These are phyloP conservation scores for Saccharomycopsis schoenii DNA, from an alignment of 805 yeast species.

Conservation along the genomic window DNA sequence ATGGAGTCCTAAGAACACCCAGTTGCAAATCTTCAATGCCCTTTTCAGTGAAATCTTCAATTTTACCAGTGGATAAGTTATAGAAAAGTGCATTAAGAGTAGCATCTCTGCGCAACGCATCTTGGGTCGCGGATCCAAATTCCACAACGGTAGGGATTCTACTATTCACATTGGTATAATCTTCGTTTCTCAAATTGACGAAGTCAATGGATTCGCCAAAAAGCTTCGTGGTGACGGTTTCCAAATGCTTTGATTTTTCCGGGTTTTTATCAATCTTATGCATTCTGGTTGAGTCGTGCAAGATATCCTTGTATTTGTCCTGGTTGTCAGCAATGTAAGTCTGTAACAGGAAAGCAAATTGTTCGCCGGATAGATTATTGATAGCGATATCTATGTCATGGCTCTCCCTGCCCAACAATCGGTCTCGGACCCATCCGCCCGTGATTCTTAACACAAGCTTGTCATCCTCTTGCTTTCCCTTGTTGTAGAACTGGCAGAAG, in stretches of 20 bases:
- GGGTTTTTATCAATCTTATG: conserved; percentile 90
- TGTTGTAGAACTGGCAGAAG: conserved; percentile 32
- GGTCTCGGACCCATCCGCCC: conserved; percentile 99
- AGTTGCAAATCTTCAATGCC: conserved; percentile 65
- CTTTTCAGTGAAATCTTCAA: conserved; percentile 76
- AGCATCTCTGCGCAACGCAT: conserved; percentile 90
- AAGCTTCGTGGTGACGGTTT: conserved; percentile 87
- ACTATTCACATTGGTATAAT: conserved; percentile 61
- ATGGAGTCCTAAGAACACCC: conserved; percentile 80
- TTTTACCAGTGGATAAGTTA: conserved; percentile 53
- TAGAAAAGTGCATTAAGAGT: conserved; percentile 88
- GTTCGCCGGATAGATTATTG: conserved; percentile 74
- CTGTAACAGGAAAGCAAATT: conserved; percentile 62
- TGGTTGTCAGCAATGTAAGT: conserved; percentile 31
- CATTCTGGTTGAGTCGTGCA: conserved; percentile 29
- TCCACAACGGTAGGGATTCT: conserved; percentile 68
- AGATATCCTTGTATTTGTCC: not conserved
- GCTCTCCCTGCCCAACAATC: conserved; percentile 66
- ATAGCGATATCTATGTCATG: conserved; percentile 91
- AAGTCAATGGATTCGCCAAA: conserved; percentile 85
- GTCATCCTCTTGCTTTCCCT: not conserved
- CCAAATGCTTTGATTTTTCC: conserved; percentile 90
- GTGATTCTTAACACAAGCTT: conserved; percentile 65
- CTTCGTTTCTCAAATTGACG: conserved; percentile 83
- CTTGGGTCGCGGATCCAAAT: conserved; percentile 87